Evolutionary conservation across 371 early-diverging fungal species (phyloP).

Genomic region (Rhizomucor pusillus): DNA sequence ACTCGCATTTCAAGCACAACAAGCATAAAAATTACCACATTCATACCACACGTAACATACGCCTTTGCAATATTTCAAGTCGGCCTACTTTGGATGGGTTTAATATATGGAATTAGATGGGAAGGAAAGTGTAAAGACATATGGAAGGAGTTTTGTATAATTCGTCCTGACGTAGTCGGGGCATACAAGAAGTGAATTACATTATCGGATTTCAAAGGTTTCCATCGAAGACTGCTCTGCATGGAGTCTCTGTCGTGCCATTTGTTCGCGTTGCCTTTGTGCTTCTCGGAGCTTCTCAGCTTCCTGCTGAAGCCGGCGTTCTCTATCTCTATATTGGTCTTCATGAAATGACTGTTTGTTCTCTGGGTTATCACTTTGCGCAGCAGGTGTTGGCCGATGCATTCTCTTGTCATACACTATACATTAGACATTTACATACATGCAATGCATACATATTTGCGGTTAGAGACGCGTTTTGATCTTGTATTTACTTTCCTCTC

Average conservation of each 20-base stretch:
- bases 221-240: slow-evolving; percentile 12
- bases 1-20: too few relatives aligned
- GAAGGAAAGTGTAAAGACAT: too few relatives aligned
- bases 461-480: too few relatives aligned
- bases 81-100: too few relatives aligned
- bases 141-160: too few relatives aligned
- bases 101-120: too few relatives aligned
- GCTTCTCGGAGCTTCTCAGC: slow-evolving; percentile 7
- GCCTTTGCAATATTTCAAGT: too few relatives aligned
- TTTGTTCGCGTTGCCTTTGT: slow-evolving; percentile 18
- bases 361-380: slow-evolving; percentile 1
- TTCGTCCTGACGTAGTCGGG: too few relatives aligned
- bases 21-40: too few relatives aligned
- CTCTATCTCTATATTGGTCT: slow-evolving; percentile 41
- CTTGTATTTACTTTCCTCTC: not conserved
- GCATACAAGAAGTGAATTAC: too few relatives aligned
- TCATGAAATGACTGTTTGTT: slow-evolving; percentile 21
- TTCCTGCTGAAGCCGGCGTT: slow-evolving; percentile 18
- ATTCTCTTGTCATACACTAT: slow-evolving; percentile 32
- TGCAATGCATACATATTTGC: not conserved
- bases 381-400: slow-evolving; percentile 30
- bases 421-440: not conserved
- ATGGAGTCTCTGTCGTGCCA: slow-evolving; percentile 6
- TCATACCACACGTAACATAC: too few relatives aligned
- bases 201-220: not conserved